These are phyloP conservation scores for Euphorbia lathyris DNA, from an alignment of 345 rosid genomes.

Conservation along the genomic window DNA sequence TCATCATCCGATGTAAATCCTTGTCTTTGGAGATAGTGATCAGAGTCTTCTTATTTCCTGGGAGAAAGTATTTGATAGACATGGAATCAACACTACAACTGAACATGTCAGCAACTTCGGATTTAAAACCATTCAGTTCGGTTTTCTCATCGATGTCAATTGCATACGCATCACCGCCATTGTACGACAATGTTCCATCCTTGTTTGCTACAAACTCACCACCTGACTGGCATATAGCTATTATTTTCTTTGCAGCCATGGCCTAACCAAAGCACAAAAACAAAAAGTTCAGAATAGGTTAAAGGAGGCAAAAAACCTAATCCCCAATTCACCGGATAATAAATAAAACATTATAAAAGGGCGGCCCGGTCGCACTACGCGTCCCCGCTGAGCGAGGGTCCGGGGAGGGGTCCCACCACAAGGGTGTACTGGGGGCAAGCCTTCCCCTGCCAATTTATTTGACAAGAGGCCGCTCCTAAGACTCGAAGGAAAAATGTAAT, in stretches of 20 bases:
- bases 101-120: conserved; percentile 79
- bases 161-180: conserved; percentile 86
- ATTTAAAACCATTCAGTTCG: conserved; percentile 56
- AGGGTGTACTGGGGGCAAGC: no score
- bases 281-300: not conserved
- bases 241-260: conserved; percentile 75
- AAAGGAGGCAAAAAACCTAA: not conserved
- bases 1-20: conserved; percentile 81
- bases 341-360: not conserved
- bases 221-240: conserved; percentile 93
- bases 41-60: conserved; percentile 81
- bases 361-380: no score
- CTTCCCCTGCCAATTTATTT: no score
- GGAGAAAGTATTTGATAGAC: conserved; percentile 80
- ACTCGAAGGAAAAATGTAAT: no score
- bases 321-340: not conserved
- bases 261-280: conserved; percentile 20
- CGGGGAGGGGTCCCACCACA: no score
- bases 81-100: conserved; percentile 48
- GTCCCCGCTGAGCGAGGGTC: no score
- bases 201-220: conserved; percentile 66
- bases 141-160: conserved; percentile 65
- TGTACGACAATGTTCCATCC: conserved; percentile 67
- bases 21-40: conserved; percentile 87
- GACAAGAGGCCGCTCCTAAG: no score